These are phyloP conservation scores for Phaeophleospora eucalypticola DNA, from an alignment of 2,329 filamentous ascomycete genomes.

Conservation along the genomic window DNA sequence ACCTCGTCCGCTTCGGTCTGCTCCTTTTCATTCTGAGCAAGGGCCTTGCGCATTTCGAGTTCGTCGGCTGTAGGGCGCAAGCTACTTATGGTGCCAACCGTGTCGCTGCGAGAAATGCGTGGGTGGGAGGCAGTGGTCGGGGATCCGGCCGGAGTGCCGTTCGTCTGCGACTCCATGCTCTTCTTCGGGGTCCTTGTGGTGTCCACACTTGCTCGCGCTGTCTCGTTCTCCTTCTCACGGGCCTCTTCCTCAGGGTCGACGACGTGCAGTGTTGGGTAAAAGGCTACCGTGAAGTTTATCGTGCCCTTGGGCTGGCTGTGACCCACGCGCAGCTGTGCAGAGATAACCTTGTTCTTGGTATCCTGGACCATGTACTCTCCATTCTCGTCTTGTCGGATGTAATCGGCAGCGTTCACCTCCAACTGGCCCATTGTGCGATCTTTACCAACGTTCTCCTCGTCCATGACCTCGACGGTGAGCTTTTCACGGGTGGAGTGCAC, in stretches of 20 bases:
- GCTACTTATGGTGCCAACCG: constrained; percentile 41
- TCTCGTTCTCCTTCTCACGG: constrained; percentile 49
- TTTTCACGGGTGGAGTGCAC: constrained; percentile 81
- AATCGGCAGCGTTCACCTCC: constrained; percentile 74
- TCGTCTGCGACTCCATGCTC: constrained; percentile 9
- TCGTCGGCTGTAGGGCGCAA: constrained; percentile 33
- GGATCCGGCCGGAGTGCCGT: constrained; percentile 1
- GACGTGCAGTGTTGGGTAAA: constrained; percentile 84
- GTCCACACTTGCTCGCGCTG: constrained; percentile 20
- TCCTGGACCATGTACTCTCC: constrained; percentile 80
- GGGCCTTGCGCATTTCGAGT: constrained; percentile 41
- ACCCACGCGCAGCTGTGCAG: constrained; percentile 68
- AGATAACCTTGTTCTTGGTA: constrained; percentile 59
- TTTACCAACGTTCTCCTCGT: constrained; percentile 85
- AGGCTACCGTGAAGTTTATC: constrained; percentile 77
- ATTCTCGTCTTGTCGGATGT: constrained; percentile 68
- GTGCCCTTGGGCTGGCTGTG: constrained; percentile 72
- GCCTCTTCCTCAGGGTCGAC: constrained; percentile 86
- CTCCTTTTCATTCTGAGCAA: constrained; percentile 46
- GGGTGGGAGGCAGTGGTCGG: constrained; percentile 1
- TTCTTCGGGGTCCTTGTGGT: constrained; percentile 17
- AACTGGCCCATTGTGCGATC: constrained; percentile 81
- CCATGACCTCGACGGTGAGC: constrained; percentile 89
- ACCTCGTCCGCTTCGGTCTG: constrained; percentile 41
- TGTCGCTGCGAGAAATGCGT: constrained; percentile 22